Base-by-base conservation (phyloP, 2,329 filamentous ascomycete genomes). In the Claviceps capensis region DNA sequence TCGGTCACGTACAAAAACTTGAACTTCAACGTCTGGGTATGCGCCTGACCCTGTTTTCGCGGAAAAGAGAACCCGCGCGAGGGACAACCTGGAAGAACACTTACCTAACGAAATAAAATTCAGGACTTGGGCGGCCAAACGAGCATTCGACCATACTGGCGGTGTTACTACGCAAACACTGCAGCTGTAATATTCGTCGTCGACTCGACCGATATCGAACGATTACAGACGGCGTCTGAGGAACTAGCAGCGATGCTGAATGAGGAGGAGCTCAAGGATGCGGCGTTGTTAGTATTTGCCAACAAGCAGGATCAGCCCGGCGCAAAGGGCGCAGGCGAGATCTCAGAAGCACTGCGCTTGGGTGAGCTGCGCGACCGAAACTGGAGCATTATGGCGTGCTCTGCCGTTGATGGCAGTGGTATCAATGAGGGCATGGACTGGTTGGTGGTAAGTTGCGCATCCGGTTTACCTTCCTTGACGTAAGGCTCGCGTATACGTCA, bases 261-360 rank as follows among this genome's bases (percentile, higher is more conserved):
- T 64, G 93, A 98, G 71, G 93, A 97, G 58, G 91, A 98, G 70
- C 78, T 98, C 52, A 86, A 88, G 65, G 93, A 97, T 64, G 91
- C 93, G 13, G 83, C 89, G 22, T 73, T 98, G 51, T 73, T 98
- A 51, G 93, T 98, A 11, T 98, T 97, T 69, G 93, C 93, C 63
- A 98, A 98, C 73, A 98, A 98, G 74, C 93, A 98, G 69, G 93
- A 98, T 71, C 89, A 97, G 69, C 91, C 91, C 2, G 93, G 93
- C 17, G 91, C 93, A 48, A 95, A 95, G 72, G 93, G 91, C 2
- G 93, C 93, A 1, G 93, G 89, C 17, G 93, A 97, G 67, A 98
- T 98, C 57, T 95, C 88, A 52, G 91, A 97, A 71, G 91, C 90
- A 48, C 71, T 98, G 68, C 85, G 85, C 62, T 71, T 98, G 59